Evolutionary conservation across 768 basidiomycete genomes (phyloP).

Genomic region (Tremella yokohamensis): DNA sequence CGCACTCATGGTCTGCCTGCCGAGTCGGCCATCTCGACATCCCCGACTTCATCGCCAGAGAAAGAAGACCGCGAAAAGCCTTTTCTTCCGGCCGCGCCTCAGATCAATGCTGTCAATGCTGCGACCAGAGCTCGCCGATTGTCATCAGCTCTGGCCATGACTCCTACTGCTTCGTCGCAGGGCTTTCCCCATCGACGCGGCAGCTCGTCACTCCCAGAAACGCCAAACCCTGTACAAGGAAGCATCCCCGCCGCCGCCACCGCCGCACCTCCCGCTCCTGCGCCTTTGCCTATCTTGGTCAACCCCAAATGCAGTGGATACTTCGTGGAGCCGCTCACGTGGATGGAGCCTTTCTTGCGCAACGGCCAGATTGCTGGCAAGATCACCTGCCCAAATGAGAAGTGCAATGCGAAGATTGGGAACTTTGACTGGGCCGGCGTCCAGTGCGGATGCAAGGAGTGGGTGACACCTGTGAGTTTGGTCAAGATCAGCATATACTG

Average conservation of each 20-base stretch:
- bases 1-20: constrained; percentile 37
- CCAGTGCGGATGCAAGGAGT: constrained; percentile 82
- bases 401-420: constrained; percentile 85
- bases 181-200: not conserved
- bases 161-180: constrained; percentile 22
- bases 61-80: constrained; percentile 22
- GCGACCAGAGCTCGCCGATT: constrained; percentile 22
- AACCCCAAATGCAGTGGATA: constrained; percentile 92
- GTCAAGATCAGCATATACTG: not conserved
- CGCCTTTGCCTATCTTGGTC: constrained; percentile 53
- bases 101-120: constrained; percentile 4
- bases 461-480: constrained; percentile 77
- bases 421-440: constrained; percentile 97
- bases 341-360: constrained; percentile 85
- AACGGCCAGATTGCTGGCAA: constrained; percentile 79
- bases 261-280: not conserved
- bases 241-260: not conserved
- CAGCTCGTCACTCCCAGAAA: not conserved
- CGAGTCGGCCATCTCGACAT: constrained; percentile 24
- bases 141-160: constrained; percentile 37
- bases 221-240: not conserved
- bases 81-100: constrained; percentile 9
- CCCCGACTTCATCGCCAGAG: constrained; percentile 36
- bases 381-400: constrained; percentile 85
- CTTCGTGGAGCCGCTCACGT: constrained; percentile 93